phyloP scores from a whole-genome alignment of 768 basidiomycete genomes.

The Gautieria morchelliformis region DNA sequence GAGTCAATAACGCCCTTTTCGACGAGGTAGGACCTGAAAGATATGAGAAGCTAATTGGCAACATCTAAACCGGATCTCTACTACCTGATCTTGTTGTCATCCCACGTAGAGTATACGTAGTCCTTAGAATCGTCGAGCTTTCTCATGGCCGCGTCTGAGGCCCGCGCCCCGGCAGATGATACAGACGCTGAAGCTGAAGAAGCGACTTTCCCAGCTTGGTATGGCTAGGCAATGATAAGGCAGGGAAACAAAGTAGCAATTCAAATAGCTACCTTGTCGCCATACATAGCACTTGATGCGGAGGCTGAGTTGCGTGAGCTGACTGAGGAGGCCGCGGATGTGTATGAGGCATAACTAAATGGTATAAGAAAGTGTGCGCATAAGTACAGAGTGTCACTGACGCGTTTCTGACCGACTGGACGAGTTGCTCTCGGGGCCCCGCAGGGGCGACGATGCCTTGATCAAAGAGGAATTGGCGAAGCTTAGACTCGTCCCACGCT shows the following conservation, averaged over 20 bases:
- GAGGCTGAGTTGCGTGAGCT: constrained; percentile 43
- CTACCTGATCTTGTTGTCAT: constrained; percentile 57
- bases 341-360: constrained; percentile 41
- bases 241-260: constrained; percentile 29
- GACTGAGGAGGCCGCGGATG: constrained; percentile 48
- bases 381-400: constrained; percentile 2
- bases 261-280: constrained; percentile 28
- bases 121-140: constrained; percentile 69
- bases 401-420: constrained; percentile 55
- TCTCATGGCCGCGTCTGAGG: constrained; percentile 39
- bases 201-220: constrained; percentile 19
- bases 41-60: not conserved
- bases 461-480: constrained; percentile 77
- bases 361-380: not conserved
- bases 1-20: constrained; percentile 65
- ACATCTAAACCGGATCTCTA: not conserved
- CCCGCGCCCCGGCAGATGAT: constrained; percentile 35
- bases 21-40: constrained; percentile 45
- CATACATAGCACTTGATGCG: constrained; percentile 40
- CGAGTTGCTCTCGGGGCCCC: constrained; percentile 70
- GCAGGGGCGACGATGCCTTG: constrained; percentile 81
- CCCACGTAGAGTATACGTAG: constrained; percentile 86
- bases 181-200: constrained; percentile 16
- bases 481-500: constrained; percentile 73
- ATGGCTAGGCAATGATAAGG: constrained; percentile 15